Evolutionary conservation across 371 early-diverging fungal species (phyloP).

Genomic region (Mortierella sp.): DNA sequence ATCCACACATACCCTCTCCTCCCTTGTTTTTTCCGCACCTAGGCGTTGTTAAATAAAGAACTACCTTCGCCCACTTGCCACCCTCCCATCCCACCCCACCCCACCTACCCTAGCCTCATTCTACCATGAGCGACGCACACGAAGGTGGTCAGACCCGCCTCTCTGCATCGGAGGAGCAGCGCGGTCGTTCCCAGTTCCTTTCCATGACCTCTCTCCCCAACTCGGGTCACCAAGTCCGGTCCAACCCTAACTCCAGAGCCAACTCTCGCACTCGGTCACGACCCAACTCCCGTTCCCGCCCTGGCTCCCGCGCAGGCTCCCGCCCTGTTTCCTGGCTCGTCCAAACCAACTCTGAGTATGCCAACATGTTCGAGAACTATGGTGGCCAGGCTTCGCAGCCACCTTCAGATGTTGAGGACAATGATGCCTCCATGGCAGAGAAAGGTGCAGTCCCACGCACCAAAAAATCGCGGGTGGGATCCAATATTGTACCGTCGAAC

Average conservation of each 20-base stretch:
- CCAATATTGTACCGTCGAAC: slow-evolving; percentile 20
- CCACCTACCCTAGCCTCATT: background rate
- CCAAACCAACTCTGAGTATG: slow-evolving; percentile 47
- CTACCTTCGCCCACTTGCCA: background rate
- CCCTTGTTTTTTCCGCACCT: background rate
- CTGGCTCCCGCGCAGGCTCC: slow-evolving; percentile 35
- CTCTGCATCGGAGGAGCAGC: slow-evolving; percentile 5
- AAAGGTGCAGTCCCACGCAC: slow-evolving; percentile 17
- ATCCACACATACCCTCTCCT: background rate
- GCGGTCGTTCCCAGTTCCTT: slow-evolving; percentile 23
- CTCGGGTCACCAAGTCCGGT: slow-evolving; percentile 1
- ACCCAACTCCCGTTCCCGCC: slow-evolving; percentile 18
- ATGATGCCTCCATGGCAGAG: slow-evolving; percentile 18
- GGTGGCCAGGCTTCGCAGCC: slow-evolving; percentile 28
- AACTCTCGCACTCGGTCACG: slow-evolving; percentile 37
- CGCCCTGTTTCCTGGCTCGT: slow-evolving; percentile 50
- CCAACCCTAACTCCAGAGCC: slow-evolving; percentile 37
- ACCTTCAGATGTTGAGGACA: slow-evolving; percentile 28
- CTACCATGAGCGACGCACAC: slow-evolving; percentile 1
- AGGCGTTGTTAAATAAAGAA: background rate
- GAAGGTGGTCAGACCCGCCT: background rate
- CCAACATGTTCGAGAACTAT: slow-evolving; percentile 51
- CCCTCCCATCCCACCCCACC: background rate
- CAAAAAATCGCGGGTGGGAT: slow-evolving; percentile 11
- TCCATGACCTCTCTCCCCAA: background rate